Conservation (phyloP, 176 grass and related monocot species). For the Echinochloa phyllopogon region DNA sequence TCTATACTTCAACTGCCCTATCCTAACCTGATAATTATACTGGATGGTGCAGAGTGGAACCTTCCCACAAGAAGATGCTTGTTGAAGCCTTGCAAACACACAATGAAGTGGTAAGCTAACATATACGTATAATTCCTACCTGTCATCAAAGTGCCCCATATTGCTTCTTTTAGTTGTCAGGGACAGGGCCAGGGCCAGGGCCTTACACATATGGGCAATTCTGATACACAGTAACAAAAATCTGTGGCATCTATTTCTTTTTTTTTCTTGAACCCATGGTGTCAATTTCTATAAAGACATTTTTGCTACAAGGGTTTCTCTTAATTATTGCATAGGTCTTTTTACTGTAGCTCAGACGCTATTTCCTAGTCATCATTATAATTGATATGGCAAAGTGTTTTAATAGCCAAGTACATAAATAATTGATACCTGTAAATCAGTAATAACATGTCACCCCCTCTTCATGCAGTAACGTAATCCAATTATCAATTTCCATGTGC, state of each 20-base stretch:
- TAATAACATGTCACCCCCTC: background rate
- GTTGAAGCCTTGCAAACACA: slow-evolving; percentile 97
- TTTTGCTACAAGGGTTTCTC: background rate
- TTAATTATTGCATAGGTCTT: background rate
- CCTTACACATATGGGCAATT: background rate
- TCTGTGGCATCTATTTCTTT: background rate
- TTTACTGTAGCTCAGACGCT: background rate
- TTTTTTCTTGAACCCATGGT: background rate
- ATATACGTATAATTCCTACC: slow-evolving; percentile 26
- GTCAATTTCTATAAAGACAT: background rate
- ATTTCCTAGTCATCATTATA: background rate
- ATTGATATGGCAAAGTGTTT: slow-evolving; percentile 2
- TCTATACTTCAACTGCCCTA: slow-evolving; percentile 36
- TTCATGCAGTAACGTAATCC: background rate
- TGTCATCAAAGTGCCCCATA: background rate
- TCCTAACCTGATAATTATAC: slow-evolving; percentile 34
- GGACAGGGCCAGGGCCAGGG: background rate
- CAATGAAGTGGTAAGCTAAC: slow-evolving; percentile 93
- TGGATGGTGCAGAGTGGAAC: slow-evolving; percentile 80
- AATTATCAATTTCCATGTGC: background rate
- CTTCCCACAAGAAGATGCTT: slow-evolving; percentile 98
- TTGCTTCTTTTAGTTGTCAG: slow-evolving; percentile 38
- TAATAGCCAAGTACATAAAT: background rate
- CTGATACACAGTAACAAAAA: background rate
- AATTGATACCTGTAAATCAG: background rate